Base-by-base conservation (phyloP, 345 rosid species). In the Syzygium aromaticum region DNA sequence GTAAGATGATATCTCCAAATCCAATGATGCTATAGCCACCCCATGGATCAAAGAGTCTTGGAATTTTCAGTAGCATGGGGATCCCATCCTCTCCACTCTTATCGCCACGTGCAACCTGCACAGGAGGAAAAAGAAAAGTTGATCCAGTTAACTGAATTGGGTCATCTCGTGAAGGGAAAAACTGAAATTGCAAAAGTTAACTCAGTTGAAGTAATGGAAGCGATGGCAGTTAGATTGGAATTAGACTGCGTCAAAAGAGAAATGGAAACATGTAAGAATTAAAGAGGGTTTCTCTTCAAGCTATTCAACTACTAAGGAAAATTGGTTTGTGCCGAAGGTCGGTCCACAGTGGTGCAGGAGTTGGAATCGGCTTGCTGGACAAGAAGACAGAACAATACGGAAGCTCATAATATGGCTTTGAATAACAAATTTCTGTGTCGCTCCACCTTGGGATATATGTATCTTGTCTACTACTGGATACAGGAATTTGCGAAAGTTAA, bases 1-100 rank as follows among this genome's bases (percentile, higher is more conserved):
- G 99, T 89, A 98, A 91, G 90, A 98, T 96, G 87, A 98, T 98
- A 89, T 98, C 99, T 63, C 99, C 99, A 91, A 98, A 98, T 51
- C 99, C 99, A 86, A 98, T 98, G 88, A 98, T 94, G 87, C 99
- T 96, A 89, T 95, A 96, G 87, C 99, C 99, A 88, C 99, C 99
- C 99, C 99, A 98, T 84, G 99, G 99, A 91, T 98, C 99, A 93
- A 95, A 96, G 96, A 98, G 93, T 64, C 98, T 94, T 30, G 99
- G 99, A 83, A 98, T 95, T 93, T 98, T 98, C 88, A 98, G 86
- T 87, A 98, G 94, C 99, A 98, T 94, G 3, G 99, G 99, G 88
- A 98, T 96, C 13, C 99, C 98, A 89, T 96, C 99, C 88, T 96
- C 98, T 86, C 98, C 99, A 85, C 97, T 95, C 90, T 88, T 94